phyloP scores from a whole-genome alignment of 345 rosid genomes.

The Lumnitzera littorea region DNA sequence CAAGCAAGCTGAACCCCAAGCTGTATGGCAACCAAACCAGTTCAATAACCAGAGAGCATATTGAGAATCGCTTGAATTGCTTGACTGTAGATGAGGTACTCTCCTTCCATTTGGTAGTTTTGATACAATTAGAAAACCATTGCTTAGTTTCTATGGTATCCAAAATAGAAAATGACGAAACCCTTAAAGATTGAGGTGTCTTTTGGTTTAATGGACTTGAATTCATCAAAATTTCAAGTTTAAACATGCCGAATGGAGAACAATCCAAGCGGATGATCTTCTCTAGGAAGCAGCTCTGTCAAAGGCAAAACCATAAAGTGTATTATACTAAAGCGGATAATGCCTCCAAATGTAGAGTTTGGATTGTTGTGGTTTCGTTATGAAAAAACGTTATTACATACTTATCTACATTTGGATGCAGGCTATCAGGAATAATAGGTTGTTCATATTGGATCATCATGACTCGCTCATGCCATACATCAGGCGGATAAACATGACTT shows the following conservation, averaged over 20 bases:
- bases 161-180: too few species aligned
- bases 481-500: conserved; percentile 51
- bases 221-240: neutral
- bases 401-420: conserved; percentile 3
- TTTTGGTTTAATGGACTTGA: neutral
- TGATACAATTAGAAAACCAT: too few species aligned
- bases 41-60: conserved; percentile 39
- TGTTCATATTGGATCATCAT: conserved; percentile 75
- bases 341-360: too few species aligned
- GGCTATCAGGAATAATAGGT: conserved; percentile 51
- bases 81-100: conserved; percentile 43
- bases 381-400: too few species aligned
- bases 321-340: too few species aligned
- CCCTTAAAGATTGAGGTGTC: too few species aligned
- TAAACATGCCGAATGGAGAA: too few species aligned
- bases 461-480: conserved; percentile 66
- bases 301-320: too few species aligned
- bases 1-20: conserved; percentile 30
- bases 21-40: conserved; percentile 54
- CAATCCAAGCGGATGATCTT: too few species aligned
- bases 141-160: too few species aligned
- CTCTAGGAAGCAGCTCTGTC: too few species aligned
- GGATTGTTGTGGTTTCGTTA: too few species aligned
- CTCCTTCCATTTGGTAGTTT: neutral
- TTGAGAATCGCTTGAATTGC: conserved; percentile 40